Evolutionary conservation across 805 yeast species (phyloP).

Genomic region (Lachancea dasiensis): DNA sequence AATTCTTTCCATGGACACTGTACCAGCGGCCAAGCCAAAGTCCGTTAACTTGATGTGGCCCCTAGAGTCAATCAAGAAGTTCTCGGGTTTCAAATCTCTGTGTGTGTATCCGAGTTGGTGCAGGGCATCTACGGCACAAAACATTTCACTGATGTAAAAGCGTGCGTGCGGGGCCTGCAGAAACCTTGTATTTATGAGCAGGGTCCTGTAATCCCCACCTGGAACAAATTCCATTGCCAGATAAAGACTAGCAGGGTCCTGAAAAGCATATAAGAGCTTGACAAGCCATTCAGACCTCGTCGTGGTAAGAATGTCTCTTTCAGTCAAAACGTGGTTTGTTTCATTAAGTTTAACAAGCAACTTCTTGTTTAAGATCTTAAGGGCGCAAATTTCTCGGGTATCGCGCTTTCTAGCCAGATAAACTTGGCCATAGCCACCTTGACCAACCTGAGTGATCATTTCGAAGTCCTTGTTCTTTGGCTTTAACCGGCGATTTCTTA

Average conservation of each 20-base stretch:
- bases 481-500: conserved; percentile 84
- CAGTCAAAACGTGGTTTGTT: conserved; percentile 91
- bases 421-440: conserved; percentile 99
- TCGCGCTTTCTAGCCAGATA: conserved; percentile 90
- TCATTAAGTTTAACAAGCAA: conserved; percentile 85
- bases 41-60: conserved; percentile 94
- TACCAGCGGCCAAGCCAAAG: conserved; percentile 96
- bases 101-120: conserved; percentile 96
- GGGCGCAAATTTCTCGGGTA: conserved; percentile 90
- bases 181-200: conserved; percentile 87
- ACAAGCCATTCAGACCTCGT: conserved; percentile 96
- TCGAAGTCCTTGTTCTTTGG: conserved; percentile 95
- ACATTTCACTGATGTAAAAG: conserved; percentile 94
- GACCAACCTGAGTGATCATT: conserved; percentile 97
- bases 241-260: conserved; percentile 82
- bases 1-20: conserved; percentile 85
- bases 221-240: conserved; percentile 99
- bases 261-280: conserved; percentile 88
- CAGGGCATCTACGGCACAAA: conserved; percentile 85
- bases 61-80: conserved; percentile 78
- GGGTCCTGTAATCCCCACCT: conserved; percentile 96
- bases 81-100: conserved; percentile 94
- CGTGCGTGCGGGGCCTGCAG: conserved; percentile 93
- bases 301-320: conserved; percentile 93
- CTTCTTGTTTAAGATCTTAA: conserved; percentile 84